Evolutionary conservation across 2,329 filamentous ascomycete genomes (phyloP).

Genomic region (Aplosporella prunicola): DNA sequence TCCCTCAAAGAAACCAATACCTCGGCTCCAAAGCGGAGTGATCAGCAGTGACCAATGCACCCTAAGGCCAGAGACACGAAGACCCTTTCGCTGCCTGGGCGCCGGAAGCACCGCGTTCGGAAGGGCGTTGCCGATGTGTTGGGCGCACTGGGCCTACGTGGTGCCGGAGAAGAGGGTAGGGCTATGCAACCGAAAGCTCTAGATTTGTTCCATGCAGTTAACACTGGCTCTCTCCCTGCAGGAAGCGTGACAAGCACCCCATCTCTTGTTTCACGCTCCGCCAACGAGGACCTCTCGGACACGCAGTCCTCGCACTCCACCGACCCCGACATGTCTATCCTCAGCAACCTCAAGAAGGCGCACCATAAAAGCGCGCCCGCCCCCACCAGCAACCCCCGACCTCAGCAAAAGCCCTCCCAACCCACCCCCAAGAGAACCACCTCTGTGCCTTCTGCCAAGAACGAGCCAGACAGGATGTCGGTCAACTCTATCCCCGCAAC

Average conservation of each 20-base stretch:
- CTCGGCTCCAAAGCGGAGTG: conserved; percentile 9
- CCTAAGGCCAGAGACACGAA: conserved; percentile 11
- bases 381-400: conserved; percentile 2
- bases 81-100: conserved; percentile 2
- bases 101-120: conserved; percentile 11
- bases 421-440: conserved; percentile 6
- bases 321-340: conserved; percentile 11
- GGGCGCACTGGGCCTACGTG: conserved; percentile 9
- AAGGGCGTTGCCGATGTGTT: conserved; percentile 10
- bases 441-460: conserved; percentile 6
- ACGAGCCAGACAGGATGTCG: conserved; percentile 9
- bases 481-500: conserved; percentile 10
- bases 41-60: conserved; percentile 12
- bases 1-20: conserved; percentile 5
- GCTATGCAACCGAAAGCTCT: conserved; percentile 6
- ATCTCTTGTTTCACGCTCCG: conserved; percentile 6
- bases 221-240: conserved; percentile 5
- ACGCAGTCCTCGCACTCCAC: conserved; percentile 5
- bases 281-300: background rate
- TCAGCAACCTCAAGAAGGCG: conserved; percentile 8
- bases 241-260: conserved; percentile 2
- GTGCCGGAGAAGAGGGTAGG: conserved; percentile 10
- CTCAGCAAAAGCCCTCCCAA: conserved; percentile 6
- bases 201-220: conserved; percentile 9
- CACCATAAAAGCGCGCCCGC: too few relatives aligned